Evolutionary conservation across 306 rosid species (phyloP).

Genomic region (Senna tora): DNA sequence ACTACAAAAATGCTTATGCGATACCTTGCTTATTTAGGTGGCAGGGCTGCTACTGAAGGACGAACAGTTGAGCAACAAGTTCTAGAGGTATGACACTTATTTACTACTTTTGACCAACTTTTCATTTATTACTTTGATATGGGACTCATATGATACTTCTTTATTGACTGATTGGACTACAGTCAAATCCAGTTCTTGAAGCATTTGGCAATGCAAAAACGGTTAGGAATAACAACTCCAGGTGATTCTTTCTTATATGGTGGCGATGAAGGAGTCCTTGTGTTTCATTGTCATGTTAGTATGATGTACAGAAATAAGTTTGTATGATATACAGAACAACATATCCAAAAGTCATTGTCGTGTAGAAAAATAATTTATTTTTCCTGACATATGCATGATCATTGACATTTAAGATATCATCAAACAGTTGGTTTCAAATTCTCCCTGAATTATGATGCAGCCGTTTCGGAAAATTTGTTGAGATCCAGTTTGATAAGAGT

Average conservation of each 20-base stretch:
- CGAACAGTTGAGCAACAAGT: conserved; percentile 99
- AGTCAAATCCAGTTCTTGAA: conserved; percentile 99
- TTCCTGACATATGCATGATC: conserved; percentile 20
- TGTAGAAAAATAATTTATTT: conserved; percentile 22
- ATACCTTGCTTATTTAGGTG: conserved; percentile 96
- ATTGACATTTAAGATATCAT: conserved; percentile 13
- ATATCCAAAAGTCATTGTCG: conserved; percentile 12
- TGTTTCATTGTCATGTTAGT: conserved; percentile 25
- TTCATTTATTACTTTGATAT: conserved; percentile 17
- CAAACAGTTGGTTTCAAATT: conserved; percentile 35
- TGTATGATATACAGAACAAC: no score
- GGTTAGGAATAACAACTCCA: conserved; percentile 95
- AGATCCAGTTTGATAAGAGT: conserved; percentile 94
- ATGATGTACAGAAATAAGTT: no score
- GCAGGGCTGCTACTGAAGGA: conserved; percentile 94
- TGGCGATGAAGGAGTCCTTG: conserved; percentile 30
- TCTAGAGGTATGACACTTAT: conserved; percentile 75
- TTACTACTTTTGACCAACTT: conserved; percentile 20
- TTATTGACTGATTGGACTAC: conserved; percentile 43
- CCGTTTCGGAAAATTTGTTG: conserved; percentile 98
- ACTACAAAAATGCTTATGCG: conserved; percentile 99
- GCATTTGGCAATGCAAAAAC: conserved; percentile 99
- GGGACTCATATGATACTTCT: conserved; percentile 34
- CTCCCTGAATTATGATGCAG: conserved; percentile 55
- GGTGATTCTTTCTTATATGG: conserved; percentile 56